phyloP scores from a whole-genome alignment of 768 basidiomycete genomes.

The Suillus clintonianus region DNA sequence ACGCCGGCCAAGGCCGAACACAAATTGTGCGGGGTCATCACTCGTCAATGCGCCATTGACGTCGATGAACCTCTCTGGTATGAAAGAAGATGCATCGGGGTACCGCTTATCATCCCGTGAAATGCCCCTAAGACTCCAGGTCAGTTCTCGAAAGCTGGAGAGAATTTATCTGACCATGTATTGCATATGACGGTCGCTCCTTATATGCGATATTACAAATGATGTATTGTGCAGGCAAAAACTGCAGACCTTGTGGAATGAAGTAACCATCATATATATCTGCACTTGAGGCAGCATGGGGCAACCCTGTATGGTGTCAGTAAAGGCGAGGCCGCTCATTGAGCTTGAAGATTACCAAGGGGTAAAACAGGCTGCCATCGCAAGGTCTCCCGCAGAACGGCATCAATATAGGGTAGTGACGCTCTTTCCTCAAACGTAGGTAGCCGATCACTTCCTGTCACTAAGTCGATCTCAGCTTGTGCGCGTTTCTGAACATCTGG shows the following conservation, averaged over 20 bases:
- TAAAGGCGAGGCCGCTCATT: too few species aligned
- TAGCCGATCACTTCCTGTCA: neutral
- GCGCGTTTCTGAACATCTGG: neutral
- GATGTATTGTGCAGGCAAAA: too few species aligned
- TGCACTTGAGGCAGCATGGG: too few species aligned
- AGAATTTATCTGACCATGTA: too few species aligned
- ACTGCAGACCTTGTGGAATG: too few species aligned
- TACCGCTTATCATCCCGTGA: conserved; percentile 19
- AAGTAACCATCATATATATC: too few species aligned
- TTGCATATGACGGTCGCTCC: neutral
- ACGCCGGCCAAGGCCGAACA: conserved; percentile 1
- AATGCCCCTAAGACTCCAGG: conserved; percentile 13
- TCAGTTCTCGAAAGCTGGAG: neutral
- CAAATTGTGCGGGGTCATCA: neutral
- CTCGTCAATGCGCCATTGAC: neutral
- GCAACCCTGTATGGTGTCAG: too few species aligned
- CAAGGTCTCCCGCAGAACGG: too few species aligned
- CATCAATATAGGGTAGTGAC: too few species aligned
- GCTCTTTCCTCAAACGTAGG: too few species aligned
- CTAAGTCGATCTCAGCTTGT: neutral
- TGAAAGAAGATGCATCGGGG: conserved; percentile 16
- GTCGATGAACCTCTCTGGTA: conserved; percentile 12
- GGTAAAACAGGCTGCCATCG: too few species aligned
- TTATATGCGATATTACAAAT: neutral
- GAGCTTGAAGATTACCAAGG: too few species aligned